Evolutionary conservation across 441 rosid genomes (phyloP).

Genomic region (Populus hybrid): DNA sequence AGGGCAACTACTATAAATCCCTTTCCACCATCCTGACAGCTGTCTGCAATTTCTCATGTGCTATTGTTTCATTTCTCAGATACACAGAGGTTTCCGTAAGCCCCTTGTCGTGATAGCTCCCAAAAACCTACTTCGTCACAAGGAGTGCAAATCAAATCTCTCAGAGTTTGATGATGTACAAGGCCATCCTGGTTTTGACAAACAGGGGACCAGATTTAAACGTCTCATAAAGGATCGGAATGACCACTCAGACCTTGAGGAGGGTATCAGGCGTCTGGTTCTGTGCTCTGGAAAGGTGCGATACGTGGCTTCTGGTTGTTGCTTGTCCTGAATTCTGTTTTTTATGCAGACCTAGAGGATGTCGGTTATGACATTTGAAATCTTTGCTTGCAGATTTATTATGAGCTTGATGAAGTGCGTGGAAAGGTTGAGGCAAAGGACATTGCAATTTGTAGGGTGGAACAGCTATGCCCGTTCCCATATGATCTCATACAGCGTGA

Average conservation of each 20-base stretch:
- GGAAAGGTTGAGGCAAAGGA: slow-evolving; percentile 60
- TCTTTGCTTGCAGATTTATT: slow-evolving; percentile 62
- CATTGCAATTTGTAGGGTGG: slow-evolving; percentile 92
- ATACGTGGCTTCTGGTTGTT: background rate
- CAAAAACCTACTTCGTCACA: slow-evolving; percentile 93
- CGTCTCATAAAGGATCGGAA: slow-evolving; percentile 93
- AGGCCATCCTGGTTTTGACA: slow-evolving; percentile 98
- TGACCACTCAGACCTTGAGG: slow-evolving; percentile 79
- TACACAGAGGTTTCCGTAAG: slow-evolving; percentile 94
- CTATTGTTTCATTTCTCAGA: slow-evolving; percentile 34
- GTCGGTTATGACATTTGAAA: background rate
- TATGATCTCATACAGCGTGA: slow-evolving; percentile 92
- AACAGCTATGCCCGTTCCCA: slow-evolving; percentile 95
- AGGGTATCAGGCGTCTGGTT: slow-evolving; percentile 83
- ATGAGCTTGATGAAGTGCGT: slow-evolving; percentile 88
- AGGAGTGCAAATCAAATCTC: slow-evolving; percentile 93
- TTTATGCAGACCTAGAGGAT: background rate
- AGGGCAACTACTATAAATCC: slow-evolving; percentile 13
- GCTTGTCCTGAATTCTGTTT: slow-evolving; percentile 4
- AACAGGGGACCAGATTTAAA: slow-evolving; percentile 97
- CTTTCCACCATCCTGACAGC: slow-evolving; percentile 2
- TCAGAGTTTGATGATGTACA: slow-evolving; percentile 97
- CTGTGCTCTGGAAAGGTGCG: slow-evolving; percentile 96
- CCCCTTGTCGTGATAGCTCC: slow-evolving; percentile 93
- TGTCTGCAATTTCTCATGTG: slow-evolving; percentile 16